These are phyloP conservation scores for Sporothrix globosa DNA, from an alignment of 2,329 filamentous ascomycete genomes.

Conservation along the genomic window DNA sequence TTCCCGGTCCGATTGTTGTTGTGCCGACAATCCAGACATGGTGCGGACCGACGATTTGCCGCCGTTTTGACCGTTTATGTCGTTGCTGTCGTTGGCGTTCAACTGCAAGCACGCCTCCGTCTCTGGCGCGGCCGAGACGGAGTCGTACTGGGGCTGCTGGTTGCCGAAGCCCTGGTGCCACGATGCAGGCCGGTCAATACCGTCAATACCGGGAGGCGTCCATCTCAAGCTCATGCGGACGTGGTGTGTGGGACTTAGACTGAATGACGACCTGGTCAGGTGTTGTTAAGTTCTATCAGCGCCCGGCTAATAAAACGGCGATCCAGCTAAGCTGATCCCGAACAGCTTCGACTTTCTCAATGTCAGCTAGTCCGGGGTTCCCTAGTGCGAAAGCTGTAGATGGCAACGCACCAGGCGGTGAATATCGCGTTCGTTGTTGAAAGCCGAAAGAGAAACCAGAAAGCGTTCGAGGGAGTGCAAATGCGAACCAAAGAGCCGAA, in stretches of 20 bases:
- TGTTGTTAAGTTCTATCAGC: constrained; percentile 4
- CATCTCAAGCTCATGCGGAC: constrained; percentile 33
- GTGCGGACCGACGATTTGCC: constrained; percentile 1
- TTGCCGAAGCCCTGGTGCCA: constrained; percentile 8
- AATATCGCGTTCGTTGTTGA: constrained; percentile 4
- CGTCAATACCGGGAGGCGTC: constrained; percentile 27
- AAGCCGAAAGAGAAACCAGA: neutral
- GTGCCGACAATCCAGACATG: constrained; percentile 31
- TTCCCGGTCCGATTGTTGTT: constrained; percentile 32
- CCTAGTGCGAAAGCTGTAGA: constrained; percentile 2
- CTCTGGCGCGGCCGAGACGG: constrained; percentile 30
- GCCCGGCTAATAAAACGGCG: constrained; percentile 23
- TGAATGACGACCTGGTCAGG: neutral
- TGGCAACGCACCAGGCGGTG: constrained; percentile 17
- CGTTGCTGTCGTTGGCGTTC: constrained; percentile 12
- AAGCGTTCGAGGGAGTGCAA: constrained; percentile 4
- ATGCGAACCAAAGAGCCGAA: constrained; percentile 16
- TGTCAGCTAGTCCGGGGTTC: neutral
- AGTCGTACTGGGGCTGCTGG: constrained; percentile 16
- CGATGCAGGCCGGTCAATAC: constrained; percentile 29
- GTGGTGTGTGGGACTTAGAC: neutral
- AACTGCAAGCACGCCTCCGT: constrained; percentile 11
- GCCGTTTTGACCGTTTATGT: constrained; percentile 13
- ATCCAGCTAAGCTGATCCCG: constrained; percentile 20
- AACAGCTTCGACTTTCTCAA: constrained; percentile 6